Evolutionary conservation across 495 filamentous ascomycete genomes (phyloP).

Genomic region (Bacidia gigantensis): DNA sequence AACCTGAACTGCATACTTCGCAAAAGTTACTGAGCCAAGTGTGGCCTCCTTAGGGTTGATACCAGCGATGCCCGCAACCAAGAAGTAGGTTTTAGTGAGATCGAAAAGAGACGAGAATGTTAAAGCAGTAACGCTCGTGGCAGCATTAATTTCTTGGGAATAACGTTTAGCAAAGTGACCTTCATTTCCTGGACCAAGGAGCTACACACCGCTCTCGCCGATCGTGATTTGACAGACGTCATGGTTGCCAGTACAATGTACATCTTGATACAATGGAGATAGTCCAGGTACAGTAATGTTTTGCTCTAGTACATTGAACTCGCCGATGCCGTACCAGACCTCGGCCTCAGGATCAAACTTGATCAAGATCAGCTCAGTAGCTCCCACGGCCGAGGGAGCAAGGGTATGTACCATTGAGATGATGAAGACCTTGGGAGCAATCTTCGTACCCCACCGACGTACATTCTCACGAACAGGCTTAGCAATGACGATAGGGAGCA

Average conservation of each 20-base stretch:
- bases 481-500: neutral
- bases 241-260: slow-evolving; percentile 45
- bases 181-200: neutral
- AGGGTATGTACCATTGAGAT: slow-evolving; percentile 45
- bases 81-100: slow-evolving; percentile 52
- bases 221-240: slow-evolving; percentile 50
- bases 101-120: slow-evolving; percentile 49
- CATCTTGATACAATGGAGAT: slow-evolving; percentile 48
- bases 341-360: slow-evolving; percentile 56
- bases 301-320: slow-evolving; percentile 45
- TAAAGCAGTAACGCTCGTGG: slow-evolving; percentile 44
- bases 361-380: neutral
- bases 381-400: neutral
- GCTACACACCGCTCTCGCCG: slow-evolving; percentile 25
- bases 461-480: slow-evolving; percentile 4
- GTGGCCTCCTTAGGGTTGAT: slow-evolving; percentile 54
- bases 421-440: slow-evolving; percentile 50
- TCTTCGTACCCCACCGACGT: slow-evolving; percentile 1
- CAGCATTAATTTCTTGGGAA: slow-evolving; percentile 57
- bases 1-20: slow-evolving; percentile 55
- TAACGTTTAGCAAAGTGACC: neutral
- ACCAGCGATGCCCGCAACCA: slow-evolving; percentile 59
- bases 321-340: slow-evolving; percentile 49
- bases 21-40: slow-evolving; percentile 48
- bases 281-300: slow-evolving; percentile 57